Evolutionary conservation across 2,329 filamentous ascomycete genomes (phyloP).

Genomic region (Pyricularia sp.): DNA sequence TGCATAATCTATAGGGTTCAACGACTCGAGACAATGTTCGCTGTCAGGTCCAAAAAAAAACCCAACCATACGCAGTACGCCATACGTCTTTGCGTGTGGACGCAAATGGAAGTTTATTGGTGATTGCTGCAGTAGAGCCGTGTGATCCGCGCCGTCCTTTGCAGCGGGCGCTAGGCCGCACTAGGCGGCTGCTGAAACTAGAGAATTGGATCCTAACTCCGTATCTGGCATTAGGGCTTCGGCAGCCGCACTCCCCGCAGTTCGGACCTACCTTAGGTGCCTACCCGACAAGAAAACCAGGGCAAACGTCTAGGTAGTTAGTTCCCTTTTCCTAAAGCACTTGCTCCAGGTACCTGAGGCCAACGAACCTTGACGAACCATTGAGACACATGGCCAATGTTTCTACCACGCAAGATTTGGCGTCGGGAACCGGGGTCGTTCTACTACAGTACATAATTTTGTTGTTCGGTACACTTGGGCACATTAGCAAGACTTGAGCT

Average conservation of each 20-base stretch:
- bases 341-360: not conserved
- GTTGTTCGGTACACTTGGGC: too few species aligned
- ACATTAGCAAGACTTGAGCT: too few species aligned
- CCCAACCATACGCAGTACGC: not conserved
- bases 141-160: not conserved
- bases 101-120: not conserved
- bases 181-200: not conserved
- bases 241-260: not conserved
- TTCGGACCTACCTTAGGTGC: not conserved
- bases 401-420: not conserved
- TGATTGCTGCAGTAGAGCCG: not conserved
- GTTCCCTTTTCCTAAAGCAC: not conserved
- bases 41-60: too few species aligned
- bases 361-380: not conserved
- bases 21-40: not conserved
- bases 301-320: not conserved
- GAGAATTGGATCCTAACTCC: not conserved
- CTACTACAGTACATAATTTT: too few species aligned
- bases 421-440: too few species aligned
- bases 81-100: not conserved
- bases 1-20: not conserved
- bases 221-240: not conserved
- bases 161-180: not conserved
- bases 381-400: not conserved
- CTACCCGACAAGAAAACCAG: too few species aligned